phyloP scores from a whole-genome alignment of 164 flowering plant species.

The Aristolochia californica region DNA sequence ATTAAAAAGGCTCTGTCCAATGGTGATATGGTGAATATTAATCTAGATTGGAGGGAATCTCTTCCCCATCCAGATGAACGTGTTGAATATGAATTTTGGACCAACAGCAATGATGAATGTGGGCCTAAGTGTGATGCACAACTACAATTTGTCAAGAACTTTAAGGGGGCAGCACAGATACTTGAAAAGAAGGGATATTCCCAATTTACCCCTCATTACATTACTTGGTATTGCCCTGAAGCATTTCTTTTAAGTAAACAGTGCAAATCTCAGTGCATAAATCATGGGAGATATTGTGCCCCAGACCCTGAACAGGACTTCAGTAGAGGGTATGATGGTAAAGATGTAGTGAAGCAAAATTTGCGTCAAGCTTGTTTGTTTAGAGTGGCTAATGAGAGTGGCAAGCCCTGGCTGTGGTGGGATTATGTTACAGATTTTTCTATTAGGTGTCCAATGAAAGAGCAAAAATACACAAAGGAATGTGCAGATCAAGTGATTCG shows the following conservation, averaged over 20 bases:
- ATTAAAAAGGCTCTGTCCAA: constrained; percentile 54
- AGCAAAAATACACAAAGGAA: constrained; percentile 68
- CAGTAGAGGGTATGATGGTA: constrained; percentile 81
- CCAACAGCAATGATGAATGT: constrained; percentile 86
- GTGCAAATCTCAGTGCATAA: constrained; percentile 94
- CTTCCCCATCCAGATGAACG: constrained; percentile 95
- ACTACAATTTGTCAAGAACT: constrained; percentile 70
- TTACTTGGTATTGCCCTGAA: constrained; percentile 96
- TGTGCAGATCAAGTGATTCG: constrained; percentile 76
- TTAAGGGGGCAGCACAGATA: constrained; percentile 90
- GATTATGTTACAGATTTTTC: constrained; percentile 92
- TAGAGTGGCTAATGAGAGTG: constrained; percentile 75
- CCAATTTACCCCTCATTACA: constrained; percentile 87
- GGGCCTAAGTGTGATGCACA: constrained; percentile 90
- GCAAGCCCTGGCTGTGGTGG: constrained; percentile 98
- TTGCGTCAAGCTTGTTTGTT: constrained; percentile 76
- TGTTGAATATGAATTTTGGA: constrained; percentile 97
- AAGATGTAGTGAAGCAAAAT: constrained; percentile 85
- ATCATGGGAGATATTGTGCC: constrained; percentile 95
- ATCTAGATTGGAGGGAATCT: constrained; percentile 85
- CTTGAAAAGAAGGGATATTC: constrained; percentile 81
- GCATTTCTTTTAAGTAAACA: constrained; percentile 78
- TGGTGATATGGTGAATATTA: constrained; percentile 64
- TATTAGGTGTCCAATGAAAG: constrained; percentile 94
- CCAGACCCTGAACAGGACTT: constrained; percentile 97